Percentiles rank a stretch among this genome's conserved stretches.
These are phyloP conservation scores for Cyclanthera cordifolia DNA, from an alignment of 306 rosid species.

Conservation along the genomic window DNA sequence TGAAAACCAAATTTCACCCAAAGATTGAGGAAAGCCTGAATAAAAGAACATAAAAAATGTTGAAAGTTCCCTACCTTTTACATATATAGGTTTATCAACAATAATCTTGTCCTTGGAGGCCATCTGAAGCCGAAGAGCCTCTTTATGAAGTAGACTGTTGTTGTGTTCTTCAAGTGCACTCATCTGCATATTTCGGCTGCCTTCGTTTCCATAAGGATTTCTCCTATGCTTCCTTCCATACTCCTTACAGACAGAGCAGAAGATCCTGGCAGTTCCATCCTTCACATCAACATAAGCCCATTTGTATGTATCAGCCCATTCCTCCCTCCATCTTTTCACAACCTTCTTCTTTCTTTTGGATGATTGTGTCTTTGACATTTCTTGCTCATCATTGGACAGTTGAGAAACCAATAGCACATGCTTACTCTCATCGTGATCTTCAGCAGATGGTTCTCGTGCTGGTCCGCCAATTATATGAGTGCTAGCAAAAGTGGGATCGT, in stretches of 20 bases:
- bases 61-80: conserved; percentile 44
- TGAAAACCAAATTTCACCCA: background rate
- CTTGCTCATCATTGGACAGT: conserved; percentile 66
- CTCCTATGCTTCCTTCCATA: conserved; percentile 93
- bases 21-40: background rate
- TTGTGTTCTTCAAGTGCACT: conserved; percentile 97
- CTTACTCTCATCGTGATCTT: conserved; percentile 69
- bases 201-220: conserved; percentile 96
- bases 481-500: conserved; percentile 77
- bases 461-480: conserved; percentile 59
- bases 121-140: conserved; percentile 94
- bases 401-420: conserved; percentile 76
- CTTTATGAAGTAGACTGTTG: conserved; percentile 96
- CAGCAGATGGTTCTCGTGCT: conserved; percentile 62
- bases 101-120: conserved; percentile 88
- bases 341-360: conserved; percentile 85
- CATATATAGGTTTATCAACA: conserved; percentile 78
- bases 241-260: conserved; percentile 95
- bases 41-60: background rate
- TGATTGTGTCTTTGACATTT: conserved; percentile 55
- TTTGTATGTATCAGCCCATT: conserved; percentile 98
- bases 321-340: conserved; percentile 99
- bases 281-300: conserved; percentile 95
- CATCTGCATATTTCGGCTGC: conserved; percentile 99
- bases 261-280: conserved; percentile 93